Evolutionary conservation across 495 filamentous ascomycete genomes (phyloP).

Genomic region (Aspergillus steynii): DNA sequence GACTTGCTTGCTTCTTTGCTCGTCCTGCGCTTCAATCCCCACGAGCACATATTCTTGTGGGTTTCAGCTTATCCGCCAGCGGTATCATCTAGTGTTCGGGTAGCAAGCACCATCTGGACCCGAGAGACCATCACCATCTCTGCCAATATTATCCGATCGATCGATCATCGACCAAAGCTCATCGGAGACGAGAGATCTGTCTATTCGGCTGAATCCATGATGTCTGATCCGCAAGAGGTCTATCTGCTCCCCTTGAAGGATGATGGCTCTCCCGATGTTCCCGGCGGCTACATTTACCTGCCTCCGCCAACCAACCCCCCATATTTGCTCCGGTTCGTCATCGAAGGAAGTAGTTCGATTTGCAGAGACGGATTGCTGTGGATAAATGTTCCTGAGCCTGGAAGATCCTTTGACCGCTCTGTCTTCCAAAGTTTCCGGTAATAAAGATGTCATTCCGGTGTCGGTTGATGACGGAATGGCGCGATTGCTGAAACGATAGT

Average conservation of each 20-base stretch:
- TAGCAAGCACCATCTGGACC: too few relatives aligned
- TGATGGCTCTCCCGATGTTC: constrained; percentile 85
- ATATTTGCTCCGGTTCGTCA: constrained; percentile 83
- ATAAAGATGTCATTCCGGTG: constrained; percentile 9
- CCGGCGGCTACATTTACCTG: constrained; percentile 88
- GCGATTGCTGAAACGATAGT: constrained; percentile 26
- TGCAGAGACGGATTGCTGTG: constrained; percentile 90
- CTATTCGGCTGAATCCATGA: constrained; percentile 11
- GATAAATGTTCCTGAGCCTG: constrained; percentile 87
- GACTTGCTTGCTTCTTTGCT: not conserved
- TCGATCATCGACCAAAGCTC: too few relatives aligned
- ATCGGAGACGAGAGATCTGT: not conserved
- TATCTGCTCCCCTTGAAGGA: constrained; percentile 90
- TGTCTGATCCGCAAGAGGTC: constrained; percentile 52
- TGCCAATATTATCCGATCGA: not conserved
- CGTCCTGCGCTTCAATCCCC: not conserved
- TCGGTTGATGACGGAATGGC: not conserved
- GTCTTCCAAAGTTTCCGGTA: constrained; percentile 87
- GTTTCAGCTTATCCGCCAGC: not conserved
- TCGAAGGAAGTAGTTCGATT: constrained; percentile 95
- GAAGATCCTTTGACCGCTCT: constrained; percentile 69
- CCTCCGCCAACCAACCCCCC: constrained; percentile 69
- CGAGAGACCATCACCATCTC: not conserved
- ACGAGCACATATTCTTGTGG: not conserved
- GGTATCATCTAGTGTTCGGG: not conserved